phyloP scores from a whole-genome alignment of 257 asterid species.

The Leonotis leonurus region DNA sequence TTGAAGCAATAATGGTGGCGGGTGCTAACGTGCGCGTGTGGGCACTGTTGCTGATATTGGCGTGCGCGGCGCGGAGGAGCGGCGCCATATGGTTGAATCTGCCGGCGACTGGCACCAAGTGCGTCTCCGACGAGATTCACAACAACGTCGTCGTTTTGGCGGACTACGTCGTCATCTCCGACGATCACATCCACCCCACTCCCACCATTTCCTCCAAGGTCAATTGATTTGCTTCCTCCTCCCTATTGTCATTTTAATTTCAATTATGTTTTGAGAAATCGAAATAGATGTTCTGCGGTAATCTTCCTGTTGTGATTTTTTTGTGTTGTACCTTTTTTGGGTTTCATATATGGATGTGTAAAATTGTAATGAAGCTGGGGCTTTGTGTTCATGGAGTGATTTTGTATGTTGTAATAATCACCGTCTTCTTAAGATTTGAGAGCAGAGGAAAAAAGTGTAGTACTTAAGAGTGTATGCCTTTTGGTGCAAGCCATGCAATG shows the following conservation, averaged over 20 bases:
- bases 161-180: constrained; percentile 65
- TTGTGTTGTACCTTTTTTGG: not conserved
- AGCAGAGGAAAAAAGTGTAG: too few relatives aligned
- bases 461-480: too few relatives aligned
- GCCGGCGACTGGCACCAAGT: constrained; percentile 62
- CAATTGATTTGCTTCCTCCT: not conserved
- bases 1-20: constrained; percentile 12
- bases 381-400: too few relatives aligned
- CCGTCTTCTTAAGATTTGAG: too few relatives aligned
- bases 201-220: constrained; percentile 78
- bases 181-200: constrained; percentile 41
- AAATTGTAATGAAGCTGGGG: too few relatives aligned
- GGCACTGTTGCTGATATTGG: constrained; percentile 12
- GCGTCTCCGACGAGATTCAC: constrained; percentile 89
- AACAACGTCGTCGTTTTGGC: constrained; percentile 82
- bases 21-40: constrained; percentile 27
- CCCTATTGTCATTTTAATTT: not conserved
- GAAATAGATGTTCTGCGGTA: not conserved
- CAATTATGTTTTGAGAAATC: not conserved
- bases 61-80: constrained; percentile 18
- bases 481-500: too few relatives aligned
- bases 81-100: constrained; percentile 69
- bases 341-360: not conserved
- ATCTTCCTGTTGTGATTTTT: not conserved
- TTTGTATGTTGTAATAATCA: too few relatives aligned